Percentiles rank a stretch among this genome's conserved stretches.
Evolutionary conservation across 1,284 basidiomycete species (phyloP).

Genomic region (Puccinia sorghi): DNA sequence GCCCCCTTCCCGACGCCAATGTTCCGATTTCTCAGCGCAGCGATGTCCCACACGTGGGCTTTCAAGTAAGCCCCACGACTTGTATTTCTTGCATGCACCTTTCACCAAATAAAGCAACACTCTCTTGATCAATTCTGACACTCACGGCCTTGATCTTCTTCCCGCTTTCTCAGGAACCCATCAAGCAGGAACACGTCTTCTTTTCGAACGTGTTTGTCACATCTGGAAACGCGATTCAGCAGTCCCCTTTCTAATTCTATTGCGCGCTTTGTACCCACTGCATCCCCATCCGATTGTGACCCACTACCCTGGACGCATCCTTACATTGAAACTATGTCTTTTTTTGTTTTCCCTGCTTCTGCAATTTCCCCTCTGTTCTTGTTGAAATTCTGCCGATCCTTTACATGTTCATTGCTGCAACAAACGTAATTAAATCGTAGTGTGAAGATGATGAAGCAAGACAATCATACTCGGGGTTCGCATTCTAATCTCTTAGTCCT

Average conservation of each 20-base stretch:
- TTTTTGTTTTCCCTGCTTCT: not conserved
- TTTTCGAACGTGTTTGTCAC: conserved; percentile 25
- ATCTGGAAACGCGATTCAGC: not conserved
- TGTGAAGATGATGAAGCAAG: too few relatives aligned
- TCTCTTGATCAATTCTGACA: not conserved
- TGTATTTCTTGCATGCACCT: not conserved
- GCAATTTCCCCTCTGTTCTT: not conserved
- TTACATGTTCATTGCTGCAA: too few relatives aligned
- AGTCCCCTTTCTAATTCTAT: too few relatives aligned
- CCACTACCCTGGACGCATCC: too few relatives aligned
- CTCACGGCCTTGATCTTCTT: not conserved
- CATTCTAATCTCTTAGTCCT: too few relatives aligned
- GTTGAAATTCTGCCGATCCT: not conserved
- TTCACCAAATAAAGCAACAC: not conserved
- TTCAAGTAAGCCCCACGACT: not conserved
- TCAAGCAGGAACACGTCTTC: conserved; percentile 4
- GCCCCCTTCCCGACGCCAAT: not conserved
- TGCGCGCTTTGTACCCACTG: too few relatives aligned
- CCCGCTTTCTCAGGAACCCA: conserved; percentile 4
- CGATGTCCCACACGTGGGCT: conserved; percentile 14
- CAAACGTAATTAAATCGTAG: too few relatives aligned
- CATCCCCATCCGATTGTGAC: too few relatives aligned
- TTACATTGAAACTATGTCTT: too few relatives aligned
- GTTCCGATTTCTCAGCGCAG: not conserved
- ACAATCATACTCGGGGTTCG: too few relatives aligned